Evolutionary conservation across 805 yeast species (phyloP).

Genomic region (Nakazawaea sp.): DNA sequence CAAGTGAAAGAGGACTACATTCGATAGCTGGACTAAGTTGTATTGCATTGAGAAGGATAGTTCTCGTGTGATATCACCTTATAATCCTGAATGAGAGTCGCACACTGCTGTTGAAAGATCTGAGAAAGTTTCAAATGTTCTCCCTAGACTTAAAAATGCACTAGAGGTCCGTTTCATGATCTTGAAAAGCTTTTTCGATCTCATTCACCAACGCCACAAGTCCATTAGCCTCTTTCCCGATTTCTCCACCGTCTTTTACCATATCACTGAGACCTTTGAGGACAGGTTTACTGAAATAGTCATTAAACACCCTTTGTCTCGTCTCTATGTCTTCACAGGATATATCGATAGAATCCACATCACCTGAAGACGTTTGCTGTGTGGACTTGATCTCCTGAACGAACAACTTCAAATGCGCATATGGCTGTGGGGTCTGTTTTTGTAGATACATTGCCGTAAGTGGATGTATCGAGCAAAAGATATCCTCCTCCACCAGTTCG

Average conservation of each 20-base stretch:
- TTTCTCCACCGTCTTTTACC: conserved; percentile 67
- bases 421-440: conserved; percentile 57
- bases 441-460: conserved; percentile 45
- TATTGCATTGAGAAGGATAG: too few relatives aligned
- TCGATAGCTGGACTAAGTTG: too few relatives aligned
- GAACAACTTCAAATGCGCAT: conserved; percentile 54
- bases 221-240: conserved; percentile 45
- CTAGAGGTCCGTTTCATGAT: too few relatives aligned
- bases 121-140: too few relatives aligned
- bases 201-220: too few relatives aligned
- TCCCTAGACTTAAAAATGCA: conserved; percentile 1
- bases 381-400: conserved; percentile 24
- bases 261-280: conserved; percentile 40
- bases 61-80: too few relatives aligned
- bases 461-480: conserved; percentile 31
- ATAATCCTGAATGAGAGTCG: too few relatives aligned
- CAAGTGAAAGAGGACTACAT: too few relatives aligned
- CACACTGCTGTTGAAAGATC: too few relatives aligned
- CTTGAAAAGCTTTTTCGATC: conserved; percentile 10
- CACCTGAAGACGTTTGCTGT: background rate
- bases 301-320: conserved; percentile 45
- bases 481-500: conserved; percentile 11
- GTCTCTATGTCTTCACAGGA: conserved; percentile 58
- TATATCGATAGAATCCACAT: conserved; percentile 32
- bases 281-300: conserved; percentile 44